Evolutionary conservation across 495 filamentous ascomycete species (phyloP).

Genomic region (Penicillium chermesinum): DNA sequence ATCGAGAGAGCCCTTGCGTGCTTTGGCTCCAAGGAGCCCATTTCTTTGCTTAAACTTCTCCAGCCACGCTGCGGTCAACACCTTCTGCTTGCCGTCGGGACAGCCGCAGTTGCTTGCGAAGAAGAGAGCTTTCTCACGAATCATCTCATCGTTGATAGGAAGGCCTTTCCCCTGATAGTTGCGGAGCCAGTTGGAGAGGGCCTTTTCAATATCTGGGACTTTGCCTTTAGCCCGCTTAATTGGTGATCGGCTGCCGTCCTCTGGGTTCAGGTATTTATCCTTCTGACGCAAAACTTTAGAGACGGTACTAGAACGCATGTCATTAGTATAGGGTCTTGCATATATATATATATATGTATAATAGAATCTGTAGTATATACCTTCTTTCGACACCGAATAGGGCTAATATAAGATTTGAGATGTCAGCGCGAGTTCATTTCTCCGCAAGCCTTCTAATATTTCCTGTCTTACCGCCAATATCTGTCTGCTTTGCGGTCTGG

Average conservation of each 20-base stretch:
- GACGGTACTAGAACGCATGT: constrained; percentile 70
- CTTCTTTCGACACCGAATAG: constrained; percentile 98
- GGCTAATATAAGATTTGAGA: constrained; percentile 40
- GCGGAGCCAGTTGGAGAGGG: constrained; percentile 81
- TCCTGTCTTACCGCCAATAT: constrained; percentile 75
- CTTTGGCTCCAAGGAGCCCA: constrained; percentile 60
- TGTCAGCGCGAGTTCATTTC: constrained; percentile 17
- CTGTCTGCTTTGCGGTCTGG: constrained; percentile 92
- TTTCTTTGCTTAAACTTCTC: constrained; percentile 98
- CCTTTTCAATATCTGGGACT: constrained; percentile 91
- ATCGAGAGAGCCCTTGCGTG: constrained; percentile 59
- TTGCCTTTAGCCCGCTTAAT: constrained; percentile 86
- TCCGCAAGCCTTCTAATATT: background rate
- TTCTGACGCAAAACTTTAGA: constrained; percentile 96
- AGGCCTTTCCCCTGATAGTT: constrained; percentile 76
- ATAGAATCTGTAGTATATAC: constrained; percentile 52
- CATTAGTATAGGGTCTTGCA: constrained; percentile 26
- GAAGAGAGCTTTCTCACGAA: constrained; percentile 80
- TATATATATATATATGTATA: too few relatives aligned
- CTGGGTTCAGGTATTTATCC: constrained; percentile 89
- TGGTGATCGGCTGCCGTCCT: constrained; percentile 82
- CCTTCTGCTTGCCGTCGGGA: constrained; percentile 71
- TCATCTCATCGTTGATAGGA: constrained; percentile 72
- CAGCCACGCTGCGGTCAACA: constrained; percentile 73
- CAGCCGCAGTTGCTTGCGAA: constrained; percentile 76